phyloP scores from a whole-genome alignment of 2,329 filamentous ascomycete genomes.

The Paraphaeosphaeria minitans region DNA sequence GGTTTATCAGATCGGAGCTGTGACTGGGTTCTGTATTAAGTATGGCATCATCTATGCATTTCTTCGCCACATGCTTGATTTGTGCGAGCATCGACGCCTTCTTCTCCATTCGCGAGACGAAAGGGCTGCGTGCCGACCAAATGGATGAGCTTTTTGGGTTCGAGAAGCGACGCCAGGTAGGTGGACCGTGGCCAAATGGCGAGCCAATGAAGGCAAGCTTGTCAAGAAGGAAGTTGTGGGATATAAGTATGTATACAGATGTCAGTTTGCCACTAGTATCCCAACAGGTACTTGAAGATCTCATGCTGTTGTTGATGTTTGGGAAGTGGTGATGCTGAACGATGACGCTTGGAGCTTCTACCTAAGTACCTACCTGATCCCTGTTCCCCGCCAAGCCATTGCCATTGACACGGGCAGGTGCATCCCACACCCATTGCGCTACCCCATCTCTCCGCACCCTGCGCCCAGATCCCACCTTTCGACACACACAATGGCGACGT shows the following conservation, averaged over 20 bases:
- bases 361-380: slow-evolving; percentile 24
- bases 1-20: slow-evolving; percentile 66
- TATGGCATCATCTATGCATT: background rate
- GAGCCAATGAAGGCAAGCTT: slow-evolving; percentile 13
- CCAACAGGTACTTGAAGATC: too few relatives aligned
- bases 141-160: slow-evolving; percentile 47
- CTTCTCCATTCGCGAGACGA: slow-evolving; percentile 50
- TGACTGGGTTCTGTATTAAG: slow-evolving; percentile 54
- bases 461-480: slow-evolving; percentile 32
- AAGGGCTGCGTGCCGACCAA: slow-evolving; percentile 46
- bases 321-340: slow-evolving; percentile 5
- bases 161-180: slow-evolving; percentile 19
- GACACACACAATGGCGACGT: slow-evolving; percentile 47
- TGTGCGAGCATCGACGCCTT: slow-evolving; percentile 46
- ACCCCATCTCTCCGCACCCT: slow-evolving; percentile 23
- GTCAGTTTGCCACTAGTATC: background rate
- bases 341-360: slow-evolving; percentile 31
- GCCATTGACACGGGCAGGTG: slow-evolving; percentile 11
- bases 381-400: slow-evolving; percentile 31
- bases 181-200: background rate
- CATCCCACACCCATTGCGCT: slow-evolving; percentile 2
- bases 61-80: slow-evolving; percentile 39
- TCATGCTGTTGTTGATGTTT: background rate
- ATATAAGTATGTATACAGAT: background rate
- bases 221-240: slow-evolving; percentile 16